Evolutionary conservation across 352 stramenopile genomes (phyloP).

Genomic region (Phytopythium ostracodes): DNA sequence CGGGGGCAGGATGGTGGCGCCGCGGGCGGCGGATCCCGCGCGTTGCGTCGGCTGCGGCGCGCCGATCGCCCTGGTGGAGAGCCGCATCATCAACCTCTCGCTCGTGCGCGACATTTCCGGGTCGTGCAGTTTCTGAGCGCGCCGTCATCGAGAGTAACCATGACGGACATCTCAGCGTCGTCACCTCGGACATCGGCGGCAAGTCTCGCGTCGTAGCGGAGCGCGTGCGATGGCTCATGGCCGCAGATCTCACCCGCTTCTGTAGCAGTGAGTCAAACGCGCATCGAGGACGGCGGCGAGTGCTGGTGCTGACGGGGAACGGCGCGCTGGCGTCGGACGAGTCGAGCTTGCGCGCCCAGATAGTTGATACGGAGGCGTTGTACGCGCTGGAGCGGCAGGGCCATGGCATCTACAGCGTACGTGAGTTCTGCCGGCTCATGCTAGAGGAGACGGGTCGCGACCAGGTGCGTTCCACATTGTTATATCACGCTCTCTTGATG

Average conservation of each 20-base stretch:
- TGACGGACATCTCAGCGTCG: slow-evolving; percentile 31
- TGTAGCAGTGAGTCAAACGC: not conserved
- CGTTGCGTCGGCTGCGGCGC: not conserved
- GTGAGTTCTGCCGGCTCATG: slow-evolving; percentile 64
- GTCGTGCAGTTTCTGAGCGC: not conserved
- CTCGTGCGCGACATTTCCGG: not conserved
- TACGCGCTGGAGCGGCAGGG: slow-evolving; percentile 68
- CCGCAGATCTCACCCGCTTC: not conserved
- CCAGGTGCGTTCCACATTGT: slow-evolving; percentile 9
- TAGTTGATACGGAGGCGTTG: slow-evolving; percentile 33
- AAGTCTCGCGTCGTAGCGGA: slow-evolving; percentile 26
- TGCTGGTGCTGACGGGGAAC: slow-evolving; percentile 37
- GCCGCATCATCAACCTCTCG: not conserved
- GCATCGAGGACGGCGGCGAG: slow-evolving; percentile 7
- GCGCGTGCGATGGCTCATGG: slow-evolving; percentile 30
- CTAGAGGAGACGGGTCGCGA: slow-evolving; percentile 58
- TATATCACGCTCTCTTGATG: not conserved
- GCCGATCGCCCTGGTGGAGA: not conserved
- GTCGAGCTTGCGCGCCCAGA: slow-evolving; percentile 17
- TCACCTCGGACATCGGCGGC: slow-evolving; percentile 8
- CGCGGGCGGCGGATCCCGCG: not conserved
- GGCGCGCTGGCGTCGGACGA: slow-evolving; percentile 8
- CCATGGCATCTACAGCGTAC: slow-evolving; percentile 45
- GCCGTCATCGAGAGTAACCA: slow-evolving; percentile 12
- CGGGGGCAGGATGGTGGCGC: not conserved